These are phyloP conservation scores for Taxillus chinensis DNA, from an alignment of 164 flowering plant genomes.

Conservation along the genomic window DNA sequence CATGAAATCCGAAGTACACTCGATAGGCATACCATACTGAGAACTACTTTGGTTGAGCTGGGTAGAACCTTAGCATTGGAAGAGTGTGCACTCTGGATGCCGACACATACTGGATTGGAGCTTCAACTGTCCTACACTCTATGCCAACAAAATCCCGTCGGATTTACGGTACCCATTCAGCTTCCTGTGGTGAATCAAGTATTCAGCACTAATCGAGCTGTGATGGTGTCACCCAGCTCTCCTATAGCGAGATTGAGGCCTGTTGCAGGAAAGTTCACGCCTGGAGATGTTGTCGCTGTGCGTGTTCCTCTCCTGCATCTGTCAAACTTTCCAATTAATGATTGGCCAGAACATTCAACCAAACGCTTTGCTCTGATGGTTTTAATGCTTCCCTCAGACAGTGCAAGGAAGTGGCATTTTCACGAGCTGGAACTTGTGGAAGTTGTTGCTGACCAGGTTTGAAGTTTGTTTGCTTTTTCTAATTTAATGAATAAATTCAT, in stretches of 20 bases:
- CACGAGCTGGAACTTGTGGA: slow-evolving; percentile 89
- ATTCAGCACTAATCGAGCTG: slow-evolving; percentile 52
- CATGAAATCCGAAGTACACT: slow-evolving; percentile 89
- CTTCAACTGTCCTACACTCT: slow-evolving; percentile 82
- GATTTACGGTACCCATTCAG: slow-evolving; percentile 65
- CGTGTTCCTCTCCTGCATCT: slow-evolving; percentile 81
- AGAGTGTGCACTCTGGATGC: slow-evolving; percentile 94
- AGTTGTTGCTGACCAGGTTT: slow-evolving; percentile 89
- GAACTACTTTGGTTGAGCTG: slow-evolving; percentile 74
- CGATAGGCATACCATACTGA: slow-evolving; percentile 73
- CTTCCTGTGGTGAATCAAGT: slow-evolving; percentile 67
- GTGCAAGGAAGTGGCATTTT: slow-evolving; percentile 81
- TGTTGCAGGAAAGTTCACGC: slow-evolving; percentile 46
- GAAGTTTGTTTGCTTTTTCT: slow-evolving; percentile 2
- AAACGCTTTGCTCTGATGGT: slow-evolving; percentile 82
- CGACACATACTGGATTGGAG: slow-evolving; percentile 60
- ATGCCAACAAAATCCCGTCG: slow-evolving; percentile 56
- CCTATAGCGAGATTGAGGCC: slow-evolving; percentile 69
- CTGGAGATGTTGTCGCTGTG: slow-evolving; percentile 82
- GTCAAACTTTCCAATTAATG: slow-evolving; percentile 62
- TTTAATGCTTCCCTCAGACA: slow-evolving; percentile 78
- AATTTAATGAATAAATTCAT: neutral
- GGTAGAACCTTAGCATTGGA: slow-evolving; percentile 75
- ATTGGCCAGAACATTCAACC: slow-evolving; percentile 77
- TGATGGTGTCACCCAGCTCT: slow-evolving; percentile 58